Base-by-base conservation (phyloP, 1,139 yeast genomes). In the Saccharomyces pastorianus region DNA sequence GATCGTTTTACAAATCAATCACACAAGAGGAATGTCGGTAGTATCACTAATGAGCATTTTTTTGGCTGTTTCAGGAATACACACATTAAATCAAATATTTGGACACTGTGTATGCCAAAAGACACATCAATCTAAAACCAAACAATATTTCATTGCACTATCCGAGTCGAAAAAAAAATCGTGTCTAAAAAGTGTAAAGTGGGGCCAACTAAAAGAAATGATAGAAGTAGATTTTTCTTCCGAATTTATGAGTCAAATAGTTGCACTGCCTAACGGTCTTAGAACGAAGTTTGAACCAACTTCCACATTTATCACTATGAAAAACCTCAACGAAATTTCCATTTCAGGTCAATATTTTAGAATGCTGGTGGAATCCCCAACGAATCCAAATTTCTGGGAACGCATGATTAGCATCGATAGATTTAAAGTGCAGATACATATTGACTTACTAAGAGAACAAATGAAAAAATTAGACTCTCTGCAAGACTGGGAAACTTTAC, bases 331-430 rank as follows among this genome's bases (percentile, higher is more conserved):
- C 9, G 59, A 60, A 13, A 51, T 67, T 4, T 48, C 50, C 0
- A 17, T 71, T 2, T 53, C 53, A 7, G 68, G 78, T 17, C 72
- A 73, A 9, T 73, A 78, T 49, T 56, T 75, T 2, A 71, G 88
- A 55, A 58, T 79, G 2, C 73, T 84, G 58, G 80, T 81, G 0
- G 81, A 79, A 54, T 81, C 85, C 0, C 84, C 87, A 0, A 69
- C 77, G 0, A 61, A 73, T 0, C 67, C 73, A 2, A 73, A 73
- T 1, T 69, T 68, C 54, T 83, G 88, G 88, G 70, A 76, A 28
- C 68, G 87, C 49, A 63, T 83, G 46, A 53, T 78, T 2, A 60
- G 68, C 5, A 74, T 82, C 52, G 65, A 76, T 14, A 80, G 81
- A 56, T 67, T 56, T 49, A 54, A 52, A 8, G 54, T 64, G 2